phyloP scores from a whole-genome alignment of 208 protist species.

The Trypanosomatidae sp. region DNA sequence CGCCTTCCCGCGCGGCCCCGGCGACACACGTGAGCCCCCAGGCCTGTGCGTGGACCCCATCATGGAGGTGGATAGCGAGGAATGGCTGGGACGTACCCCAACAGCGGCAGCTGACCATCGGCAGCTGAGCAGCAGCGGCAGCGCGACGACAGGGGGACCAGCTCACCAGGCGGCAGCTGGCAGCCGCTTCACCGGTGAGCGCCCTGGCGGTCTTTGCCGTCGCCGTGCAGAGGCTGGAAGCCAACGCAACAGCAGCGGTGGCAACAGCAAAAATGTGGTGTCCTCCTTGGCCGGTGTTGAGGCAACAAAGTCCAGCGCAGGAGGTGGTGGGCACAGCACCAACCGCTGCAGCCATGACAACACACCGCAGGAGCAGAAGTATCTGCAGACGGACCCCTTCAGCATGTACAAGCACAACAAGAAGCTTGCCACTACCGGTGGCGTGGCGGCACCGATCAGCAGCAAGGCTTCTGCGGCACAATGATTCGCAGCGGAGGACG shows the following conservation, averaged over 20 bases:
- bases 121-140: not conserved
- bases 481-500: not conserved
- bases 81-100: not conserved
- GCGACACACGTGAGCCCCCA: not conserved
- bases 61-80: slow-evolving; percentile 1
- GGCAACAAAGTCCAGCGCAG: not conserved
- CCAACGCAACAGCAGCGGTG: not conserved
- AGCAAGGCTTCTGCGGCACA: not conserved
- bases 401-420: slow-evolving; percentile 59
- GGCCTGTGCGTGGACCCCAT: not conserved
- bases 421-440: slow-evolving; percentile 12
- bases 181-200: slow-evolving; percentile 1
- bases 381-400: slow-evolving; percentile 44
- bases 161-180: not conserved
- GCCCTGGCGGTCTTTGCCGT: slow-evolving; percentile 2
- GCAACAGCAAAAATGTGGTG: slow-evolving; percentile 4
- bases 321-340: not conserved
- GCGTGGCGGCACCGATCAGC: not conserved
- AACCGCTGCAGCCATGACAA: slow-evolving; percentile 39
- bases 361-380: slow-evolving; percentile 44
- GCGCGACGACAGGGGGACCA: not conserved
- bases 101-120: not conserved
- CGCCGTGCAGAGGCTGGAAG: not conserved
- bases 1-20: not conserved
- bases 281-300: not conserved